Conservation (phyloP, 1,284 basidiomycete genomes). For the Moesziomyces sp. region DNA sequence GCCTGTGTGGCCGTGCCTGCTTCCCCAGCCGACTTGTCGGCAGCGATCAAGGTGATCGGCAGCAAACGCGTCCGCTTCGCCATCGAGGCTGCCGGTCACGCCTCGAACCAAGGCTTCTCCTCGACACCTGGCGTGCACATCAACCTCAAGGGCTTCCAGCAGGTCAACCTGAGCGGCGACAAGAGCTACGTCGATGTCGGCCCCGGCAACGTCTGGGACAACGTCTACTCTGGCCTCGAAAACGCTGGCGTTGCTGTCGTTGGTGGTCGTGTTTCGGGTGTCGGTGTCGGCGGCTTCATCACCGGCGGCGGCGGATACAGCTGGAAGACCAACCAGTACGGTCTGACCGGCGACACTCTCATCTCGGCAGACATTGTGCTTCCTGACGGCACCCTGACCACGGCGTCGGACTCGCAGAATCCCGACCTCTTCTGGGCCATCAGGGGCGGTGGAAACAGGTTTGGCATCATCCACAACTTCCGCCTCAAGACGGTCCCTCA, state of each 20-base stretch:
- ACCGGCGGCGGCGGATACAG: conserved; percentile 55
- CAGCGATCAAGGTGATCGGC: conserved; percentile 51
- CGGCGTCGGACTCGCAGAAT: conserved; percentile 38
- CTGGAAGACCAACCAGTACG: conserved; percentile 54
- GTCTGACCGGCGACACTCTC: conserved; percentile 49
- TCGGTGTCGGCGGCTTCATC: conserved; percentile 55
- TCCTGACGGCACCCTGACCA: conserved; percentile 47
- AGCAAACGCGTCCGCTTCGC: conserved; percentile 48
- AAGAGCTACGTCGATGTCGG: conserved; percentile 54
- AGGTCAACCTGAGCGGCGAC: conserved; percentile 39
- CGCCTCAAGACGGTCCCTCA: conserved; percentile 49
- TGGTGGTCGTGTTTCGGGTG: conserved; percentile 55
- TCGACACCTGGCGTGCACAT: conserved; percentile 55
- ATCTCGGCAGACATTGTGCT: conserved; percentile 47
- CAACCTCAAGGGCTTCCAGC: conserved; percentile 43
- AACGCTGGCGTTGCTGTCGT: conserved; percentile 39
- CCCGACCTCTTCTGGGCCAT: conserved; percentile 53
- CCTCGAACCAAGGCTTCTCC: conserved; percentile 55
- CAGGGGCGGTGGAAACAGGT: conserved; percentile 53
- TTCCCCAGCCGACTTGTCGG: conserved; percentile 40
- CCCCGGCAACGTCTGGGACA: conserved; percentile 53
- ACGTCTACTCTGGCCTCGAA: conserved; percentile 45
- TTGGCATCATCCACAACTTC: conserved; percentile 52
- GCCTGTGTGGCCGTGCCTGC: conserved; percentile 49
- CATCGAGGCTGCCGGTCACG: conserved; percentile 46